These are phyloP conservation scores for Balansia obtecta DNA, from an alignment of 2,329 filamentous ascomycete genomes.

Conservation along the genomic window DNA sequence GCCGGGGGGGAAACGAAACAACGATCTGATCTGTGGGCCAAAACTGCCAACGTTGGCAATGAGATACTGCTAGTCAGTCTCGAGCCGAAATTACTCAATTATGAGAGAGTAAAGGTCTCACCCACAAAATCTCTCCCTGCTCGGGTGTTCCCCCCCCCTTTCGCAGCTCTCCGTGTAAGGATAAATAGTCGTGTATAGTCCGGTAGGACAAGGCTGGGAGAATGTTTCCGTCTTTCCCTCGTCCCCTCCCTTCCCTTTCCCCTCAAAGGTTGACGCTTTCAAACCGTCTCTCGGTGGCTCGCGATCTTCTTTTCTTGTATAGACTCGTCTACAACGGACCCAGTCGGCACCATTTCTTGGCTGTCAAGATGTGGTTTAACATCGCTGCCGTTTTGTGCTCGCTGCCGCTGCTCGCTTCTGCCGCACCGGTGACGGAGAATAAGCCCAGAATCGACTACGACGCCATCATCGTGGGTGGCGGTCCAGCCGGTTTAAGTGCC, in stretches of 20 bases:
- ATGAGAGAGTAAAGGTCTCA: too few relatives aligned
- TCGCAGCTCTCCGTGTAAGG: not conserved
- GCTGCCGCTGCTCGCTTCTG: constrained; percentile 9
- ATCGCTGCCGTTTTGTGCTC: constrained; percentile 5
- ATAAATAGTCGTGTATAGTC: not conserved
- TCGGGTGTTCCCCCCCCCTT: not conserved
- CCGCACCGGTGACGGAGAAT: constrained; percentile 6
- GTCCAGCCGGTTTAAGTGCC: constrained; percentile 40
- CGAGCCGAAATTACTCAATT: not conserved
- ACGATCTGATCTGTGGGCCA: not conserved
- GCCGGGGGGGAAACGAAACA: not conserved
- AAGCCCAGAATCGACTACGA: constrained; percentile 27
- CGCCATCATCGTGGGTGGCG: constrained; percentile 44
- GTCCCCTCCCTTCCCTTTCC: not conserved
- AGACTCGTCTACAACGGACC: not conserved
- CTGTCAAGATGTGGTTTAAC: constrained; percentile 9
- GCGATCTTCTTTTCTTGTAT: not conserved
- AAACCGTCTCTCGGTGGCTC: not conserved
- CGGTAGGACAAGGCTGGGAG: not conserved
- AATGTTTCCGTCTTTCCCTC: not conserved
- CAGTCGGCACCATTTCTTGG: not conserved
- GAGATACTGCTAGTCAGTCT: not conserved
- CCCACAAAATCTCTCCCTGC: not conserved
- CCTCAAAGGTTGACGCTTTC: not conserved
- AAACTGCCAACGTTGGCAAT: not conserved